These are phyloP conservation scores for Ochromonas danica DNA, from an alignment of 108 stramenopile species.

Conservation along the genomic window DNA sequence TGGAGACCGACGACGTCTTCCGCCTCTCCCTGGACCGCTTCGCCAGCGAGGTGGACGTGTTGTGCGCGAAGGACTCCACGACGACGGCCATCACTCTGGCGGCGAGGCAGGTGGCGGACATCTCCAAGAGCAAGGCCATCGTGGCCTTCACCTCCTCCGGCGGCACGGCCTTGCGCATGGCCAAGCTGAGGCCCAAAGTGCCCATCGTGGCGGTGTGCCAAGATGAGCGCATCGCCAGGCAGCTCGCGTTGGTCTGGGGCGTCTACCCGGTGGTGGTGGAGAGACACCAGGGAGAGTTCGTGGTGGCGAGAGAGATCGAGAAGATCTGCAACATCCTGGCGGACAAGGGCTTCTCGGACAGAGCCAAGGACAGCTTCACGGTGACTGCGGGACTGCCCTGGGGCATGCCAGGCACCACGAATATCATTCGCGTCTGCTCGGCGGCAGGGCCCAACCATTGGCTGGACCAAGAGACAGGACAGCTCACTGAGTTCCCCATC, in stretches of 20 bases:
- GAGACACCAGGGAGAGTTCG: conserved; percentile 59
- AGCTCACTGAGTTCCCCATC: too few relatives aligned
- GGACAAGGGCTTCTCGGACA: conserved; percentile 75
- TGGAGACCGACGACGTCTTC: conserved; percentile 79
- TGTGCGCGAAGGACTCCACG: conserved; percentile 59
- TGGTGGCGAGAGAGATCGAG: conserved; percentile 49
- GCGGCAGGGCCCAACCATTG: conserved; percentile 74
- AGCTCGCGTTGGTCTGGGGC: conserved; percentile 84
- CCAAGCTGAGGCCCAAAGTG: conserved; percentile 76
- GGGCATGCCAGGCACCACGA: conserved; percentile 82
- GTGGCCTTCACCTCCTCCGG: conserved; percentile 82
- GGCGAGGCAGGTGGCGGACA: conserved; percentile 55
- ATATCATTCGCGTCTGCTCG: conserved; percentile 80
- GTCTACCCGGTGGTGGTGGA: conserved; percentile 69
- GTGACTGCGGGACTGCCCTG: conserved; percentile 89
- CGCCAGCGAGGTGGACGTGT: background rate
- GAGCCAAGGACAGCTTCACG: conserved; percentile 81
- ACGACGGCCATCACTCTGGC: conserved; percentile 86
- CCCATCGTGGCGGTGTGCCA: conserved; percentile 91
- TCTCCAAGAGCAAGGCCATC: conserved; percentile 69
- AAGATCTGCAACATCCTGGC: conserved; percentile 73
- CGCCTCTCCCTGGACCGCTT: conserved; percentile 23
- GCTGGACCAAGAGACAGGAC: background rate
- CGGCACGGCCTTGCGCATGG: conserved; percentile 74
- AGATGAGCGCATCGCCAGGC: conserved; percentile 77